A percentile compares a stretch with the other conserved stretches of the same genome.
Evolutionary conservation across 441 rosid genomes (phyloP).

Genomic region (Adansonia grandidieri): DNA sequence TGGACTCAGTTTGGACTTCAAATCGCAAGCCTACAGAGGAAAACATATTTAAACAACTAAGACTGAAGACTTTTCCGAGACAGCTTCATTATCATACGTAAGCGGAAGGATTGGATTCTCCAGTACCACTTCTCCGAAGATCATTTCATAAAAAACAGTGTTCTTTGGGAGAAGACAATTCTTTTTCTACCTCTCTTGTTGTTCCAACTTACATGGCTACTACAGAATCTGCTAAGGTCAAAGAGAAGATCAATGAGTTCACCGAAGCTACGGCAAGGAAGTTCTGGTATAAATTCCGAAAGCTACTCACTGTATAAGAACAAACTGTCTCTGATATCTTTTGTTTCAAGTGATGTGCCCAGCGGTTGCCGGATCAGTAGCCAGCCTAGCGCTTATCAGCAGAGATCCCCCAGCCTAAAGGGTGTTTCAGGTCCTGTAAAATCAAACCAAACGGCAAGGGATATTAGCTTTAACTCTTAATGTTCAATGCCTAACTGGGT

Average conservation of each 20-base stretch:
- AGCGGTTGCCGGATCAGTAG: constrained; percentile 39
- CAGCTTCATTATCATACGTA: constrained; percentile 25
- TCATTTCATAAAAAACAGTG: constrained; percentile 54
- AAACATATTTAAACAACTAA: constrained; percentile 43
- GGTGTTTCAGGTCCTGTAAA: constrained; percentile 55
- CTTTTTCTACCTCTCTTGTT: constrained; percentile 41
- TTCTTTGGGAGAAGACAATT: constrained; percentile 64
- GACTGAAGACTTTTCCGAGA: constrained; percentile 37
- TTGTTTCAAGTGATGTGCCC: constrained; percentile 28
- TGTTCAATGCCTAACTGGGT: constrained; percentile 56
- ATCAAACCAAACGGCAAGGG: constrained; percentile 49
- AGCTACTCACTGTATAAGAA: constrained; percentile 77
- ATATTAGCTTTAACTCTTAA: constrained; percentile 62
- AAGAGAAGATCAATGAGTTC: constrained; percentile 78
- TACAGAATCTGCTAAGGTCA: constrained; percentile 84
- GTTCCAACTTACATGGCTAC: constrained; percentile 87
- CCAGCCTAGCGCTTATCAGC: constrained; percentile 56
- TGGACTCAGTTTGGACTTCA: constrained; percentile 53
- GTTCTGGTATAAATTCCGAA: constrained; percentile 68
- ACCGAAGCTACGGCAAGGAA: constrained; percentile 66
- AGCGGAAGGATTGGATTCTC: constrained; percentile 39
- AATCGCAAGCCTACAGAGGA: constrained; percentile 48
- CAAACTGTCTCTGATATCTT: constrained; percentile 38
- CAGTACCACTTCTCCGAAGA: constrained; percentile 42
- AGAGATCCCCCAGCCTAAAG: constrained; percentile 80